Evolutionary conservation across 2,329 filamentous ascomycete species (phyloP).

Genomic region (Hymenoscyphus infarciens): DNA sequence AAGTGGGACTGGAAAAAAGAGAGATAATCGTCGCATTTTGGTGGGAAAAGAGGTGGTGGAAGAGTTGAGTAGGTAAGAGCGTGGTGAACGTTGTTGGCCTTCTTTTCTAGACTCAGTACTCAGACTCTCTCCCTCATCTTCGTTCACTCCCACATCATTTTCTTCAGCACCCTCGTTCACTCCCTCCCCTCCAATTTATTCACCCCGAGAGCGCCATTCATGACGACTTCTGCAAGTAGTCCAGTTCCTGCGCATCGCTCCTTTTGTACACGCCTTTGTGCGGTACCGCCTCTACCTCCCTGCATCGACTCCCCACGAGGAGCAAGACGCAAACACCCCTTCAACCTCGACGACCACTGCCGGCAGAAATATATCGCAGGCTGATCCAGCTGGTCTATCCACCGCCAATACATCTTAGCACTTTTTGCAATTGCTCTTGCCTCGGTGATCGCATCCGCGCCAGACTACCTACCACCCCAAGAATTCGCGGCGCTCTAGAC

Average conservation of each 20-base stretch:
- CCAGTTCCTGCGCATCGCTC: slow-evolving; percentile 15
- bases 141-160: slow-evolving; percentile 3
- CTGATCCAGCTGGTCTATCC: slow-evolving; percentile 1
- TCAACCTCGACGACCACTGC: slow-evolving; percentile 14
- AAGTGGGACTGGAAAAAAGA: neutral
- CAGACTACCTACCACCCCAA: neutral
- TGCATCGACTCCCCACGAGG: slow-evolving; percentile 8
- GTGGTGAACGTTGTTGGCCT: slow-evolving; percentile 19
- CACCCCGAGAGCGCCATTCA: slow-evolving; percentile 24
- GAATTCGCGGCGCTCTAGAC: slow-evolving; percentile 2
- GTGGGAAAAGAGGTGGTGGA: neutral
- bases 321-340: slow-evolving; percentile 18
- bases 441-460: slow-evolving; percentile 1
- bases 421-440: slow-evolving; percentile 1
- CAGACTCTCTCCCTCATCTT: slow-evolving; percentile 16
- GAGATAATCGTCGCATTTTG: too few relatives aligned
- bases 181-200: slow-evolving; percentile 18
- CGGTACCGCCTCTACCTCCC: slow-evolving; percentile 13
- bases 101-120: slow-evolving; percentile 6
- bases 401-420: neutral
- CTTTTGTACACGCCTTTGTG: slow-evolving; percentile 9
- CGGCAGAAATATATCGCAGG: slow-evolving; percentile 7
- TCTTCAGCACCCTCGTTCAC: slow-evolving; percentile 15
- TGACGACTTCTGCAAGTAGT: slow-evolving; percentile 26
- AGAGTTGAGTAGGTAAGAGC: neutral